Evolutionary conservation across 371 early-diverging fungal species (phyloP).

Genomic region (Apophysomyces ossiformis): DNA sequence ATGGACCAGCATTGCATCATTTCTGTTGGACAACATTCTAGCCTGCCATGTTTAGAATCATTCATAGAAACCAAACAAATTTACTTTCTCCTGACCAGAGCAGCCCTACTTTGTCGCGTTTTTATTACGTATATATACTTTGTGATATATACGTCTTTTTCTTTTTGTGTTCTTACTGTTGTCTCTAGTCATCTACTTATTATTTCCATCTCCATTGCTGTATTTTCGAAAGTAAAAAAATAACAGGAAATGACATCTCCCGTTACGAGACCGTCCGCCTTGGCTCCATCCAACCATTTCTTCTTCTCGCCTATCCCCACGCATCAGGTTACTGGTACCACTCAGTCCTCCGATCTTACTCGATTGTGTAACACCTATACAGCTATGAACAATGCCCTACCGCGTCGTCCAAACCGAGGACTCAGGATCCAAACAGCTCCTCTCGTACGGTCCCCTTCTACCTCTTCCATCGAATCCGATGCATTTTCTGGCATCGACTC

Average conservation of each 20-base stretch:
- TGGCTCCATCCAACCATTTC: constrained; percentile 19
- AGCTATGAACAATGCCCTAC: background rate
- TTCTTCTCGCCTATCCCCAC: constrained; percentile 28
- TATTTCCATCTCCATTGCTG: background rate
- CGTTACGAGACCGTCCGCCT: constrained; percentile 18
- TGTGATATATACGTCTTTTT: background rate
- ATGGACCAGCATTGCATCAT: constrained; percentile 6
- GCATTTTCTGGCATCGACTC: background rate
- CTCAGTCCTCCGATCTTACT: background rate
- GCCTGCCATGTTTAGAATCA: background rate
- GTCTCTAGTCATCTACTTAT: background rate
- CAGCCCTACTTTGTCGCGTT: too few species aligned
- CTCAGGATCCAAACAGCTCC: constrained; percentile 2
- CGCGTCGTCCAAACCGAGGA: background rate
- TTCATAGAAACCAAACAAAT: background rate
- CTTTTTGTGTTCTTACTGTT: background rate
- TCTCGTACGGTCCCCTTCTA: constrained; percentile 12
- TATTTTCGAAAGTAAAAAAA: too few species aligned
- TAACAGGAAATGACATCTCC: constrained; percentile 5
- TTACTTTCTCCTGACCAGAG: background rate
- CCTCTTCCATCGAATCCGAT: constrained; percentile 24
- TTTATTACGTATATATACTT: background rate
- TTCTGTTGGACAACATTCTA: background rate
- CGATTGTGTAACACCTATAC: background rate
- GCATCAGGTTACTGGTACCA: background rate